A percentile compares a stretch with the other conserved stretches of the same genome.
Evolutionary conservation across 2,329 filamentous ascomycete genomes (phyloP).

Genomic region (Cadophora gregata): DNA sequence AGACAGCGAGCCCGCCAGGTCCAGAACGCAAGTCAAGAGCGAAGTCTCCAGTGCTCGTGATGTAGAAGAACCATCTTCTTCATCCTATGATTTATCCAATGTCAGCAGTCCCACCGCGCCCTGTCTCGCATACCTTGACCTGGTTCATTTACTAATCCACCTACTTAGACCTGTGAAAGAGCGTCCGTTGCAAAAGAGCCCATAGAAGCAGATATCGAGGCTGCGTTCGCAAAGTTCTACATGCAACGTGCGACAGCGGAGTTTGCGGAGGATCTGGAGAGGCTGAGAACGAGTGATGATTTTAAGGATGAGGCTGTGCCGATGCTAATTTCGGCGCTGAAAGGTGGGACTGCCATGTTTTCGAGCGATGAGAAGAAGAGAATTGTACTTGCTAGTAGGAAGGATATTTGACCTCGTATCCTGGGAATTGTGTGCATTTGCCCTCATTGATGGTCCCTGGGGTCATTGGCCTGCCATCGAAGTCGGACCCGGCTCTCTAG

Average conservation of each 20-base stretch:
- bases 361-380: constrained; percentile 55
- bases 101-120: not conserved
- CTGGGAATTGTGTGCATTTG: not conserved
- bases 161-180: not conserved
- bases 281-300: constrained; percentile 70
- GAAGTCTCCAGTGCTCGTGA: not conserved
- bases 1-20: constrained; percentile 21
- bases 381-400: constrained; percentile 33
- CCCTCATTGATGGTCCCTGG: no score
- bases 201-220: constrained; percentile 32
- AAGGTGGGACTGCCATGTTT: constrained; percentile 71
- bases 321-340: constrained; percentile 70
- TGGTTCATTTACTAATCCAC: not conserved
- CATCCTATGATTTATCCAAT: not conserved
- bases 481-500: no score
- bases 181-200: constrained; percentile 11
- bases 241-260: constrained; percentile 72
- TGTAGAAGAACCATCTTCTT: constrained; percentile 2
- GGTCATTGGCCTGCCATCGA: no score
- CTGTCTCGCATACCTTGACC: not conserved
- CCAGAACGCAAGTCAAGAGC: constrained; percentile 6
- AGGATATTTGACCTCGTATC: not conserved
- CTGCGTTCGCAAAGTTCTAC: constrained; percentile 67
- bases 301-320: constrained; percentile 70
- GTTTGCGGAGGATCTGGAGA: constrained; percentile 76